Base-by-base conservation (phyloP, 495 filamentous ascomycete species). In the Neurospora sp. region DNA sequence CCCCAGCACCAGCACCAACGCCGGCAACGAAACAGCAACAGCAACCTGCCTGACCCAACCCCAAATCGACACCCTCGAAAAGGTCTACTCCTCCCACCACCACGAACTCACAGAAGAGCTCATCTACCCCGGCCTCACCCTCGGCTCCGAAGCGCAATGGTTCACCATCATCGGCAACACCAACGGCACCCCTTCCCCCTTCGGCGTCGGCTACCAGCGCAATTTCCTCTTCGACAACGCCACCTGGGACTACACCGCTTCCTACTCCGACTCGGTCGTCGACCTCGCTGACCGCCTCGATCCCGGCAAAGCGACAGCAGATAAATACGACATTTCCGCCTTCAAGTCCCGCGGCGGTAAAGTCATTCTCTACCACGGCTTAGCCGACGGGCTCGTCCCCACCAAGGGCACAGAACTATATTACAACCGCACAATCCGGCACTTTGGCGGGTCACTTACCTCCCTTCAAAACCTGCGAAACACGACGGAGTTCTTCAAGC, bases 301-400 rank as follows among this genome's bases (percentile, higher is more conserved):
- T 69, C 83, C 85, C 0, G 85, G 84, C 39, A 71, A 76, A 14
- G 76, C 81, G 1, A 84, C 80, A 5, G 87, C 87, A 0, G 78
- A 81, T 66, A 77, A 86, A 3, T 86, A 82, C 73, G 83, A 88
- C 70, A 75, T 89, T 31, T 77, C 78, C 4, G 78, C 81, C 0
- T 89, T 86, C 73, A 70, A 81, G 9, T 27, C 72, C 0, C 78
- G 81, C 16, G 87, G 88, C 12, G 88, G 86, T 20, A 90, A 90
- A 75, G 77, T 89, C 0, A 70, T 90, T 54, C 77, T 86, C 72
- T 90, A 90, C 72, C 88, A 88, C 69, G 89, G 89, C 0, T 71
- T 86, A 2, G 80, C 84, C 11, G 89, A 91, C 76, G 83, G 79
- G 0, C 74, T 83, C 2, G 86, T 90, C 16, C 83, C 86, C 0